A percentile compares a stretch with the other conserved stretches of the same genome.
These are phyloP conservation scores for Plasmodium chabaudi DNA, from an alignment of 169 alveolate genomes.

Conservation along the genomic window DNA sequence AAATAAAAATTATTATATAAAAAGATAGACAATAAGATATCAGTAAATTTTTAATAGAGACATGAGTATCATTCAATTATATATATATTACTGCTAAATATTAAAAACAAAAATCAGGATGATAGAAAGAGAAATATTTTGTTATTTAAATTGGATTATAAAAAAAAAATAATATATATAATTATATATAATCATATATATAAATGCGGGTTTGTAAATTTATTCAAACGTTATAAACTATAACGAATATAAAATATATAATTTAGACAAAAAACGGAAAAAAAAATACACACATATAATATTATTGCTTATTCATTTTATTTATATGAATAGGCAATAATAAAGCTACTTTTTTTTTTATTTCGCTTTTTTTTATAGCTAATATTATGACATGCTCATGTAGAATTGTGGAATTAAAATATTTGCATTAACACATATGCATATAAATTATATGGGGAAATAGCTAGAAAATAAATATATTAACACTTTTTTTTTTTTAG, in stretches of 20 bases:
- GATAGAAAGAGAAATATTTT: conserved; percentile 13
- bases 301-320: background rate
- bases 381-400: conserved; percentile 40
- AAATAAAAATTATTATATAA: background rate
- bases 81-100: background rate
- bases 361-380: conserved; percentile 12
- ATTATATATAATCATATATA: background rate
- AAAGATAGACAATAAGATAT: background rate
- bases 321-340: conserved; percentile 3
- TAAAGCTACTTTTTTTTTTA: conserved; percentile 14
- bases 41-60: background rate
- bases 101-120: background rate
- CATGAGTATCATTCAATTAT: background rate
- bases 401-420: conserved; percentile 20
- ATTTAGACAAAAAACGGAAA: background rate
- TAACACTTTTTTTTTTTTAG: no score
- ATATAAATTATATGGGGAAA: background rate
- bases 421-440: background rate
- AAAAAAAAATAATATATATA: conserved; percentile 26
- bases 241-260: background rate
- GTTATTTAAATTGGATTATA: background rate
- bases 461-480: background rate
- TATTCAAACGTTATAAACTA: background rate
- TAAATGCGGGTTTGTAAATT: background rate
- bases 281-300: background rate